phyloP scores from a whole-genome alignment of 495 filamentous ascomycete species.

The Hypoxylon subgilvum region DNA sequence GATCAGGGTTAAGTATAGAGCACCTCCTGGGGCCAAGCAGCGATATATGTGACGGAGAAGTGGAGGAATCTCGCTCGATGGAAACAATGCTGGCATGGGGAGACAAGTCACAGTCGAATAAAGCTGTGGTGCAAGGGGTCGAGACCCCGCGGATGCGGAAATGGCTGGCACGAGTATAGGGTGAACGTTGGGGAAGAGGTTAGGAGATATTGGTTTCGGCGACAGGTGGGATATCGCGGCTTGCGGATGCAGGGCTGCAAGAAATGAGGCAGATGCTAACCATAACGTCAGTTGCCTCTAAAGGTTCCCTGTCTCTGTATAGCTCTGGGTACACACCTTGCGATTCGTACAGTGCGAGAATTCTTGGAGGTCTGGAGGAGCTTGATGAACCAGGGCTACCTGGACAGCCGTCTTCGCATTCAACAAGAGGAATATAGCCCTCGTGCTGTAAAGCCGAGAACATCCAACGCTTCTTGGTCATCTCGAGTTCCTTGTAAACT shows the following conservation, averaged over 20 bases:
- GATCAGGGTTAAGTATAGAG: constrained; percentile 53
- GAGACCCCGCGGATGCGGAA: constrained; percentile 38
- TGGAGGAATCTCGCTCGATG: constrained; percentile 45
- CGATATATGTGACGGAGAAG: constrained; percentile 48
- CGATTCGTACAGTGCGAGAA: constrained; percentile 53
- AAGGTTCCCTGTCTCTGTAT: too few relatives aligned
- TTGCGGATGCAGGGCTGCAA: constrained; percentile 44
- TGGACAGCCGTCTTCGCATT: constrained; percentile 4
- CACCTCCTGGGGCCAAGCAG: constrained; percentile 46
- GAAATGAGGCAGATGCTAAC: constrained; percentile 50
- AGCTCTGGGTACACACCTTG: constrained; percentile 39
- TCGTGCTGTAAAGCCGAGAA: constrained; percentile 46
- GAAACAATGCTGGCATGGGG: constrained; percentile 46
- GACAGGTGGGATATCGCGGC: constrained; percentile 45
- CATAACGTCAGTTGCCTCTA: constrained; percentile 22
- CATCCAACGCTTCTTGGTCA: constrained; percentile 53
- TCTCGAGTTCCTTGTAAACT: constrained; percentile 48
- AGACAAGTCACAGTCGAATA: constrained; percentile 46
- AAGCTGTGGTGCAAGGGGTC: constrained; percentile 43
- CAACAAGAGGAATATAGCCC: constrained; percentile 29
- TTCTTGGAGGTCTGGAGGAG: constrained; percentile 32
- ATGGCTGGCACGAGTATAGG: constrained; percentile 43
- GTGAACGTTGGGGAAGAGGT: constrained; percentile 47
- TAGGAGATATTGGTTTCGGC: constrained; percentile 41
- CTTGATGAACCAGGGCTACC: constrained; percentile 19